A percentile compares a stretch with the other conserved stretches of the same genome.
Conservation (phyloP, 2,329 filamentous ascomycete genomes). For the Metarhizium guizhouense region DNA sequence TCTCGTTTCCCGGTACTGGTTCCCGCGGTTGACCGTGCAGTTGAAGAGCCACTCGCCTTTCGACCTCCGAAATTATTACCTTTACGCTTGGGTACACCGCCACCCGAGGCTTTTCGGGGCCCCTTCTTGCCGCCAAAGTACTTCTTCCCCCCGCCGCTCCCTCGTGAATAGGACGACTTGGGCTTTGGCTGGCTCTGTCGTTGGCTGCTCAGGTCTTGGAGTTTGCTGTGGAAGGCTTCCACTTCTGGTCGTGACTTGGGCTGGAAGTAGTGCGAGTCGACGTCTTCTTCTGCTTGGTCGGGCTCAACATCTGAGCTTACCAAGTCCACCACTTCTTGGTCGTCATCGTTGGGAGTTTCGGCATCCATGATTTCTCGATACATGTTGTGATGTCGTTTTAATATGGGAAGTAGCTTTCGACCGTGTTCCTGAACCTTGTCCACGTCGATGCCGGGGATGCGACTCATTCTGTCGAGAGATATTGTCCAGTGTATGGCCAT, state of each 20-base stretch:
- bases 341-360: slow-evolving; percentile 15
- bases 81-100: slow-evolving; percentile 23
- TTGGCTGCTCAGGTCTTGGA: slow-evolving; percentile 20
- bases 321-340: slow-evolving; percentile 43
- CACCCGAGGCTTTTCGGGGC: slow-evolving; percentile 19
- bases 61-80: slow-evolving; percentile 12
- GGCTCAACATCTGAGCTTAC: slow-evolving; percentile 36
- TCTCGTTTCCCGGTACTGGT: slow-evolving; percentile 16
- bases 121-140: slow-evolving; percentile 19
- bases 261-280: slow-evolving; percentile 40
- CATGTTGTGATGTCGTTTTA: slow-evolving; percentile 36
- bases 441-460: slow-evolving; percentile 52
- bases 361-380: slow-evolving; percentile 44
- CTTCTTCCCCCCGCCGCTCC: slow-evolving; percentile 15
- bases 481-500: slow-evolving; percentile 66
- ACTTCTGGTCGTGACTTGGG: slow-evolving; percentile 18
- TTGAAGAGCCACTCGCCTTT: slow-evolving; percentile 21
- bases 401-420: slow-evolving; percentile 47
- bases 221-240: slow-evolving; percentile 24
- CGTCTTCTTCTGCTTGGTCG: slow-evolving; percentile 27
- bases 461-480: slow-evolving; percentile 50
- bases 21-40: slow-evolving; percentile 11
- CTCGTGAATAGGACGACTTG: slow-evolving; percentile 15
- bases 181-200: slow-evolving; percentile 16
- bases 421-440: slow-evolving; percentile 57